Evolutionary conservation across 768 basidiomycete species (phyloP).

Genomic region (Kwoniella pini): DNA sequence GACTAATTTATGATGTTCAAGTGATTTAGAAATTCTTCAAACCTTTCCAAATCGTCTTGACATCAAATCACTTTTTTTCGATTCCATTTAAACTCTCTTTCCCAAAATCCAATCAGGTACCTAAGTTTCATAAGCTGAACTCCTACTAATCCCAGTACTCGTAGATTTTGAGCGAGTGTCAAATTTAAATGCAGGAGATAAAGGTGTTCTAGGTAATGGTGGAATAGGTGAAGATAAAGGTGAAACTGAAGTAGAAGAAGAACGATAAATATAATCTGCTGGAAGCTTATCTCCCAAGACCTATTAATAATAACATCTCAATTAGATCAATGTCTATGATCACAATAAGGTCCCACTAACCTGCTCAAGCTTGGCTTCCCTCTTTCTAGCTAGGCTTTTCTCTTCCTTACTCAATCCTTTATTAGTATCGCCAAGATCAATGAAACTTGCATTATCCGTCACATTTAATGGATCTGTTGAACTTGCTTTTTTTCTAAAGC

Average conservation of each 20-base stretch:
- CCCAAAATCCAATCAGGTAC: too few relatives aligned
- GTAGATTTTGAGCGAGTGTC: not conserved
- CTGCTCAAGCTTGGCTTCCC: constrained; percentile 30
- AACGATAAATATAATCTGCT: constrained; percentile 3
- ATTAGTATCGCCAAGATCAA: constrained; percentile 4
- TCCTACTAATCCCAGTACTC: not conserved
- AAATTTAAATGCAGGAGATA: too few relatives aligned
- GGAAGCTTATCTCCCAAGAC: constrained; percentile 5
- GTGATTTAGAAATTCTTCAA: constrained; percentile 21
- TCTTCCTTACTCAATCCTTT: constrained; percentile 19
- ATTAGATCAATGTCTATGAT: not conserved
- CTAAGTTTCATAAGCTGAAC: constrained; percentile 24
- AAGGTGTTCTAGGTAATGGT: not conserved
- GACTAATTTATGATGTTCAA: constrained; percentile 10
- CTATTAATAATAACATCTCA: not conserved
- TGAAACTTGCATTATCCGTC: constrained; percentile 17
- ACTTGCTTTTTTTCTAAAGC: constrained; percentile 7
- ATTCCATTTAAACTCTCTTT: constrained; percentile 27
- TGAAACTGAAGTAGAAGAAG: not conserved
- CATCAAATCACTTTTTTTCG: constrained; percentile 24
- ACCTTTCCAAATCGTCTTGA: not conserved
- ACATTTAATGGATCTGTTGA: constrained; percentile 4
- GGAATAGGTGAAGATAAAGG: constrained; percentile 9
- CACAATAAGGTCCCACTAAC: constrained; percentile 1
- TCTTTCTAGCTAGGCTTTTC: constrained; percentile 21